A percentile compares a stretch with the other conserved stretches of the same genome.
phyloP scores from a whole-genome alignment of 345 rosid species.

The Eucalyptus marginata region DNA sequence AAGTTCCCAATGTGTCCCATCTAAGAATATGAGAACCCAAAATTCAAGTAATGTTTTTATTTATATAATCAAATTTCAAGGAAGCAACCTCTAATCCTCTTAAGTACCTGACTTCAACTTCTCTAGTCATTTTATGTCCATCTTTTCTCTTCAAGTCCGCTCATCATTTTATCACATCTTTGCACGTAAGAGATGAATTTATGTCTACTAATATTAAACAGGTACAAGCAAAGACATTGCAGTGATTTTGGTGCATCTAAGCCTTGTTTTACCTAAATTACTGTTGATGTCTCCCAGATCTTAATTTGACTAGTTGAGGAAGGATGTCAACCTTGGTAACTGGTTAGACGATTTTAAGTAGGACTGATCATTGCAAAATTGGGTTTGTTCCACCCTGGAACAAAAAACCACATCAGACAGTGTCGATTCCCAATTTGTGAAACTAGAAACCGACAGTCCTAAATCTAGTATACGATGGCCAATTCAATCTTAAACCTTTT shows the following conservation, averaged over 20 bases:
- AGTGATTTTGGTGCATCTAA: not conserved
- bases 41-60: not conserved
- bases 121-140: not conserved
- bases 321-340: not conserved
- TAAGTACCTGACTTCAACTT: not conserved
- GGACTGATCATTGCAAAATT: not conserved
- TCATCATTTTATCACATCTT: not conserved
- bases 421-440: not conserved
- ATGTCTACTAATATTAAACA: not conserved
- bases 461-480: not conserved
- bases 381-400: not conserved
- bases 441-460: fast-evolving
- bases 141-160: not conserved
- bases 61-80: not conserved
- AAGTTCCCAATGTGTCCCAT: not conserved
- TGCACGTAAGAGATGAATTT: not conserved
- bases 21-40: not conserved
- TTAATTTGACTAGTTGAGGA: not conserved
- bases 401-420: fast-evolving
- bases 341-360: not conserved
- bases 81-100: not conserved
- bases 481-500: fast-evolving
- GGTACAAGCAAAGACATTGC: not conserved
- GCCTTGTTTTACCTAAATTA: not conserved
- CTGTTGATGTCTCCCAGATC: not conserved